Conservation (phyloP, 768 basidiomycete species). For the Pulveroboletus sp. region DNA sequence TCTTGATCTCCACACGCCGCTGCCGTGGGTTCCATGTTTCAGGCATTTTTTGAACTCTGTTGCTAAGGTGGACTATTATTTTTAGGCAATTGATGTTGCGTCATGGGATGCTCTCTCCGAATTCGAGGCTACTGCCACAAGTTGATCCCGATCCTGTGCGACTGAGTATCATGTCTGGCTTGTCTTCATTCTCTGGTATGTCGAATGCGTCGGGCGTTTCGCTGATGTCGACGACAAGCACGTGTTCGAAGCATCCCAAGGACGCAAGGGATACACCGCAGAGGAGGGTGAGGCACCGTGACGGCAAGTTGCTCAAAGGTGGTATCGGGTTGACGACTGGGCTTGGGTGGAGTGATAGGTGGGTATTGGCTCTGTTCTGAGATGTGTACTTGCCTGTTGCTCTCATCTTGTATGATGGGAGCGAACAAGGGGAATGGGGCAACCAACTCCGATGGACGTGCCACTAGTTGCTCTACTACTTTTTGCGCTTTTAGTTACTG, state of each 20-base stretch:
- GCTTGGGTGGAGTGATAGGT: conserved; percentile 74
- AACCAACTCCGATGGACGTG: not conserved
- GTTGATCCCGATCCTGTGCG: conserved; percentile 13
- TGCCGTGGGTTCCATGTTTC: conserved; percentile 48
- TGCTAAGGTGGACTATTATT: not conserved
- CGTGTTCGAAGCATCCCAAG: conserved; percentile 34
- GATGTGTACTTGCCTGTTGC: no score
- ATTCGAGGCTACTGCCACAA: conserved; percentile 54
- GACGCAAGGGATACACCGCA: conserved; percentile 55
- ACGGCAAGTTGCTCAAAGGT: conserved; percentile 51
- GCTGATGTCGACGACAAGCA: conserved; percentile 20
- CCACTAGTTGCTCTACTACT: conserved; percentile 4
- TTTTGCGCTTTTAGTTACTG: conserved; percentile 3
- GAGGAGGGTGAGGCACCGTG: conserved; percentile 56
- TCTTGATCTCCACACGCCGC: conserved; percentile 62
- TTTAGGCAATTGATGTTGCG: conserved; percentile 60
- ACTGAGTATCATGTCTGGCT: conserved; percentile 23
- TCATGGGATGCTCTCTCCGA: conserved; percentile 61
- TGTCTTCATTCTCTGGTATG: conserved; percentile 22
- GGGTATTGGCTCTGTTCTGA: conserved; percentile 12
- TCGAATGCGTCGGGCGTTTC: conserved; percentile 27
- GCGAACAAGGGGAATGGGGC: not conserved
- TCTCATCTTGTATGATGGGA: no score
- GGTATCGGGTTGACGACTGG: conserved; percentile 70
- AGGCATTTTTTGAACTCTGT: not conserved